Evolutionary conservation across 1,284 basidiomycete genomes (phyloP).

Genomic region (Polyporus tsugae): DNA sequence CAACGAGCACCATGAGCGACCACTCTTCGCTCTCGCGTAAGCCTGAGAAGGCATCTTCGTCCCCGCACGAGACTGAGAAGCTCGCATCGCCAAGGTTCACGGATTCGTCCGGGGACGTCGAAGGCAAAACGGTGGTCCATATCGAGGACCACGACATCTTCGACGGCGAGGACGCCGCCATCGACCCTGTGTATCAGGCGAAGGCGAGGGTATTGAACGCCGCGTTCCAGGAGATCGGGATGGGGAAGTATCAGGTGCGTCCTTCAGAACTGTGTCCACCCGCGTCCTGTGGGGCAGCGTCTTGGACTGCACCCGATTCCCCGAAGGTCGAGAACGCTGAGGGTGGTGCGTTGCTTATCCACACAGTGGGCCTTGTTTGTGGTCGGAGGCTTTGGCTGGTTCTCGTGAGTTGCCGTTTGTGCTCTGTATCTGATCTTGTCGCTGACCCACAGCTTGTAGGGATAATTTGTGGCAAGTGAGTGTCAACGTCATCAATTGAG

Average conservation of each 20-base stretch:
- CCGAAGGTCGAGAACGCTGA: not conserved
- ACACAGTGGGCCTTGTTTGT: slow-evolving; percentile 59
- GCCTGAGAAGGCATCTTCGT: slow-evolving; percentile 1
- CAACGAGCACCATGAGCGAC: not conserved
- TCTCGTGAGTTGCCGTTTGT: slow-evolving; percentile 56
- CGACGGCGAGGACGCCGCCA: slow-evolving; percentile 45
- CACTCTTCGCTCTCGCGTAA: not conserved
- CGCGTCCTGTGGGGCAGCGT: not conserved
- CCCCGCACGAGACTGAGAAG: not conserved
- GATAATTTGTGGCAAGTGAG: slow-evolving; percentile 74
- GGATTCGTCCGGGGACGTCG: slow-evolving; percentile 15
- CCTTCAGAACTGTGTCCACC: not conserved
- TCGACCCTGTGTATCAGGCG: slow-evolving; percentile 72
- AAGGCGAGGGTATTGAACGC: slow-evolving; percentile 71
- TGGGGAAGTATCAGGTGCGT: slow-evolving; percentile 73
- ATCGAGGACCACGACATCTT: slow-evolving; percentile 48
- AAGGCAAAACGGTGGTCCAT: not conserved
- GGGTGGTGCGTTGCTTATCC: not conserved
- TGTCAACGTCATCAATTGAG: slow-evolving; percentile 13
- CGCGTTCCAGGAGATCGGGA: slow-evolving; percentile 75
- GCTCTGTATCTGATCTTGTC: not conserved
- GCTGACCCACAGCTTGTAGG: slow-evolving; percentile 37
- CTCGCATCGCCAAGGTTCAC: slow-evolving; percentile 1
- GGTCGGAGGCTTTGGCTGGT: slow-evolving; percentile 73
- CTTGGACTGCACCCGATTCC: not conserved